phyloP scores from a whole-genome alignment of 306 rosid genomes.

The Prinsepia uniflora region DNA sequence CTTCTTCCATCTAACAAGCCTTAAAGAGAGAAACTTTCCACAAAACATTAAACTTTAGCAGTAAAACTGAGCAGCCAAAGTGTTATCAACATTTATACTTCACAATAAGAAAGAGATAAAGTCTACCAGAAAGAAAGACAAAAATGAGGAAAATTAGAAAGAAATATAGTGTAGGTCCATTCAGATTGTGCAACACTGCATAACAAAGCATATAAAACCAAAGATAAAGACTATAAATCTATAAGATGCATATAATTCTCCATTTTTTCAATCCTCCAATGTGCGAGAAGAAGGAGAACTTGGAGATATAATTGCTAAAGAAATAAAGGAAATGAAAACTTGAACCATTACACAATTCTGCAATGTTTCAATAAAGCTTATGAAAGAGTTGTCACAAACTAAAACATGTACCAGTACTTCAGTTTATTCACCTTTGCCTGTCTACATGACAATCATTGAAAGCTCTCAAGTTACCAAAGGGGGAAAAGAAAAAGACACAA shows the following conservation, averaged over 20 bases:
- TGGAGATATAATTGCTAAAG: slow-evolving; percentile 3
- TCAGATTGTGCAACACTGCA: neutral
- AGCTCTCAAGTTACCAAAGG: slow-evolving; percentile 32
- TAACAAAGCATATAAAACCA: neutral
- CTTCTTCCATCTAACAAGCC: neutral
- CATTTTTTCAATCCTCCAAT: neutral
- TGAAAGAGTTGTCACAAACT: slow-evolving; percentile 38
- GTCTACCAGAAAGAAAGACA: neutral
- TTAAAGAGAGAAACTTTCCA: neutral
- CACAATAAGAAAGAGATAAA: neutral
- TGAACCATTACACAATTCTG: slow-evolving; percentile 36
- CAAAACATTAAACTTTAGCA: neutral
- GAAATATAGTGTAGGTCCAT: slow-evolving; percentile 9
- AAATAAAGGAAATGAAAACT: slow-evolving; percentile 12
- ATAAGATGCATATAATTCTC: neutral
- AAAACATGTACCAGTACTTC: slow-evolving; percentile 36
- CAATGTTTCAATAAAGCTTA: slow-evolving; percentile 37
- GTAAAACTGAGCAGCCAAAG: neutral
- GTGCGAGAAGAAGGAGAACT: neutral
- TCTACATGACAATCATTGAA: slow-evolving; percentile 42
- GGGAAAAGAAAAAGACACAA: slow-evolving; percentile 22
- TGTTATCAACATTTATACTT: neutral
- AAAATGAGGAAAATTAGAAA: neutral
- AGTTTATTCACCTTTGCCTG: slow-evolving; percentile 39
- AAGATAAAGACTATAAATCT: neutral